Evolutionary conservation across 305 asterid genomes (phyloP), one percentile per base, ranked within the genome.

Genomic region (Solanum chacoense): DNA sequence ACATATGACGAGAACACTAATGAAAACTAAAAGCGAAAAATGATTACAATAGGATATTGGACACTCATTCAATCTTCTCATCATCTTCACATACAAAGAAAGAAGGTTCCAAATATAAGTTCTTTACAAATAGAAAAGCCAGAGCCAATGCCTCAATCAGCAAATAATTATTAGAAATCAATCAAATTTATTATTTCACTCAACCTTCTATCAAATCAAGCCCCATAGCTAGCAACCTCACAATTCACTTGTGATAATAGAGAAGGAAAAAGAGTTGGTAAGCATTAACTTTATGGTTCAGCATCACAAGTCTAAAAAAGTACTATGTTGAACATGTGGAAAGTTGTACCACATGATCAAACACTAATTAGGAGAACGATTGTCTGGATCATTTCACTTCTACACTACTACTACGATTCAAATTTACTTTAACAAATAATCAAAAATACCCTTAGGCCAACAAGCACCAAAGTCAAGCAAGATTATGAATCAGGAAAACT

Each of bases 401-500:
- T 40, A 79, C 12, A 36, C 5, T 45, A 26, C 59, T 29, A 28
- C 18, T 28, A 42, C 0, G 38, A n/a, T 9, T 35, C 14, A 6
- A 76, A 22, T 22, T 76, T 11, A 55, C 75, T 34, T 4, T 12
- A 45, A 40, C 71, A 88, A 45, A 50, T 40, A 35, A 32, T 69
- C 8, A 37, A 28, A 88, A 22, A 73, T 80, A 34, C n/a, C 24
- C 34, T 37, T 40, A 22, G n/a, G 77, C n/a, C 2, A 74, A 71
- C 63, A 72, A 87, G 11, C 38, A 71, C 75, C 87, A 59, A 55
- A 78, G 42, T 29, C 50, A 72, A 87, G 65, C 24, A 89, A 85
- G 89, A 89, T 22, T 31, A 11, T 20, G 89, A 69, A 93, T 89
- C 38, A 75, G 72, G 87, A 80, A 59, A 40, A 90, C 92, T 90